A percentile compares a stretch with the other conserved stretches of the same genome.
Evolutionary conservation across 805 yeast species (phyloP).

Genomic region (Yarrowia divulgata): DNA sequence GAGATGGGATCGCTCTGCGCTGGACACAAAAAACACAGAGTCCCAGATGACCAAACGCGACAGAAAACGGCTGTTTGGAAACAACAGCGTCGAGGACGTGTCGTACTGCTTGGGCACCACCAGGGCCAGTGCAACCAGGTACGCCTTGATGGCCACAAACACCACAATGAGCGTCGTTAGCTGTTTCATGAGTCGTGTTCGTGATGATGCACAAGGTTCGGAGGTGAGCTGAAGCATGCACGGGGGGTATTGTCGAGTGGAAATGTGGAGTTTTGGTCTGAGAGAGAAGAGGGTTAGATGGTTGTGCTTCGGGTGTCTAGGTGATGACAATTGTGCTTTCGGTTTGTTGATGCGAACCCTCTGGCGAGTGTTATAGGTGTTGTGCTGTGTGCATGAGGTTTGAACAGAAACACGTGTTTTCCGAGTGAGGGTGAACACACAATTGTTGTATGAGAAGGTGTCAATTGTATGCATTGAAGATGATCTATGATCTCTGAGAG

Average conservation of each 20-base stretch:
- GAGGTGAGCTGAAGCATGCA: background rate
- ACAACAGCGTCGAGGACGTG: constrained; percentile 23
- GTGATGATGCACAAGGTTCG: background rate
- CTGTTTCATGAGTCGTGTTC: constrained; percentile 6
- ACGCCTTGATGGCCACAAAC: constrained; percentile 23
- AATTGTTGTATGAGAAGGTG: too few species aligned
- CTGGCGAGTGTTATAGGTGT: background rate
- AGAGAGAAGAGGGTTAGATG: background rate
- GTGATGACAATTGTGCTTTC: background rate
- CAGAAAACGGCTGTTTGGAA: constrained; percentile 9
- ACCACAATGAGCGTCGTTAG: constrained; percentile 9
- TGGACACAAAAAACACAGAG: constrained; percentile 72
- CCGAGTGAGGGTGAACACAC: too few species aligned
- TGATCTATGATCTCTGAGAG: too few species aligned
- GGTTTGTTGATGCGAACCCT: background rate
- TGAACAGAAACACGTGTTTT: too few species aligned
- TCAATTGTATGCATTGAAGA: too few species aligned
- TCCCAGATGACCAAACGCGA: constrained; percentile 77
- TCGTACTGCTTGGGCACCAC: constrained; percentile 29
- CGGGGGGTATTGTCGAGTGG: too few species aligned
- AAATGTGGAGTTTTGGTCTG: too few species aligned
- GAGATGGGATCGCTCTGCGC: constrained; percentile 58
- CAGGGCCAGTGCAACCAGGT: constrained; percentile 11
- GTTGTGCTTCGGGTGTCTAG: background rate
- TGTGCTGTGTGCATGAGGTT: too few species aligned